Evolutionary conservation across 768 basidiomycete genomes (phyloP), one percentile per base, ranked within the genome.

Genomic region (Amanita molliuscula): DNA sequence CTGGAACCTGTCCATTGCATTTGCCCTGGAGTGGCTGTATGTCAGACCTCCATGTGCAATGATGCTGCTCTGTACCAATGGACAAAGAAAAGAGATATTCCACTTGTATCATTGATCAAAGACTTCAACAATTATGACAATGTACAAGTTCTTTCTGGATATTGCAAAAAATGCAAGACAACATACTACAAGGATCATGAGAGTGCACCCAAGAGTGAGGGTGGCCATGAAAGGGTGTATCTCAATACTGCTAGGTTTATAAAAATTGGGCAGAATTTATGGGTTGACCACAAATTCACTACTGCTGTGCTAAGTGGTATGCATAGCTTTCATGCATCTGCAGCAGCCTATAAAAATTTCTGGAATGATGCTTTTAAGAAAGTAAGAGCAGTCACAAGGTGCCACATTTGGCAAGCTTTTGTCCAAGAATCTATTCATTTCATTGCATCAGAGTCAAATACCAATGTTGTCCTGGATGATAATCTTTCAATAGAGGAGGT

Each of bases 341-440:
- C 9, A 41, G 20, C 18, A 8, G 18, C 38, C n/a, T n/a, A n/a
- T n/a, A n/a, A 15, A 3, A 18, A 38, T 38, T 38, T 38, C n/a
- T 38, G 6, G n/a, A 38, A 38, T 38, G 37, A 38, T 38, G 6
- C 3, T 16, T 10, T 38, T 6, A 38, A 3, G 3, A 4, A 11
- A 11, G 5, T 11, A 11, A 15, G 5, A 3, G n/a, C 10, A n/a
- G n/a, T n/a, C n/a, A n/a, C n/a, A n/a, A n/a, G n/a, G n/a, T n/a
- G n/a, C n/a, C n/a, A n/a, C n/a, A n/a, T n/a, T n/a, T n/a, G n/a
- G n/a, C n/a, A 53, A 41, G 50, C 57, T 15, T 60, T 58, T 58
- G 53, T 60, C 33, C 47, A 58, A 20, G 55, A 60, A 47, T 56
- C 59, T 34, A 51, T 60, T n/a, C 37, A 54, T 6, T 26, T 43